Evolutionary conservation across 2,329 filamentous ascomycete genomes (phyloP).

Genomic region (Pseudogymnoascus sp.): DNA sequence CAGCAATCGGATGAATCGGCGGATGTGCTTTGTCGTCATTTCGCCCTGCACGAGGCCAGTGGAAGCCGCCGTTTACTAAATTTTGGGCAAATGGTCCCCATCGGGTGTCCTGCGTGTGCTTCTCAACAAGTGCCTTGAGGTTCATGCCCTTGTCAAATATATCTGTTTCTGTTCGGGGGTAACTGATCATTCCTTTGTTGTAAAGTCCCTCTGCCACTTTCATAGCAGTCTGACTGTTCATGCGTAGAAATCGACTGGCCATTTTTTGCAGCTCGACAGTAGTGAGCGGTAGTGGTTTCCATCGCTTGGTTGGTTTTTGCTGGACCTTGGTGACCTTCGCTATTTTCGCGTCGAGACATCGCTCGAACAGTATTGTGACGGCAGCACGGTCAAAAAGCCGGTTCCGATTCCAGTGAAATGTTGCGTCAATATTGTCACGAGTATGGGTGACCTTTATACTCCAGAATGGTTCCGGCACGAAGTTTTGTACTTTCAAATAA

Average conservation of each 20-base stretch:
- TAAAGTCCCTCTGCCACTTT: slow-evolving; percentile 79
- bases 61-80: slow-evolving; percentile 69
- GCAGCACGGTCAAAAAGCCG: slow-evolving; percentile 83
- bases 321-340: slow-evolving; percentile 80
- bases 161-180: slow-evolving; percentile 94
- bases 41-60: slow-evolving; percentile 71
- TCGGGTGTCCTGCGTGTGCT: slow-evolving; percentile 66
- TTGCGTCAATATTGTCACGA: slow-evolving; percentile 70
- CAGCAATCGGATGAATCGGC: slow-evolving; percentile 92
- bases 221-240: slow-evolving; percentile 90
- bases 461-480: slow-evolving; percentile 90
- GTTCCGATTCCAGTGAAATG: slow-evolving; percentile 75
- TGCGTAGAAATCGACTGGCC: slow-evolving; percentile 79
- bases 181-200: slow-evolving; percentile 93
- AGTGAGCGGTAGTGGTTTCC: slow-evolving; percentile 86
- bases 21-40: slow-evolving; percentile 97
- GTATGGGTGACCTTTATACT: slow-evolving; percentile 76
- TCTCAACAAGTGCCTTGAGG: slow-evolving; percentile 69
- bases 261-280: slow-evolving; percentile 97
- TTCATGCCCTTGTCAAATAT: slow-evolving; percentile 90
- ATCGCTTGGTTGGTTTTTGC: slow-evolving; percentile 88
- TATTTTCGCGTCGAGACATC: slow-evolving; percentile 67
- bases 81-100: slow-evolving; percentile 79
- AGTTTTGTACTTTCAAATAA: slow-evolving; percentile 89
- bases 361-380: slow-evolving; percentile 75